These are phyloP conservation scores for Nicotiana sylvestris DNA, from an alignment of 257 asterid species.

Conservation along the genomic window DNA sequence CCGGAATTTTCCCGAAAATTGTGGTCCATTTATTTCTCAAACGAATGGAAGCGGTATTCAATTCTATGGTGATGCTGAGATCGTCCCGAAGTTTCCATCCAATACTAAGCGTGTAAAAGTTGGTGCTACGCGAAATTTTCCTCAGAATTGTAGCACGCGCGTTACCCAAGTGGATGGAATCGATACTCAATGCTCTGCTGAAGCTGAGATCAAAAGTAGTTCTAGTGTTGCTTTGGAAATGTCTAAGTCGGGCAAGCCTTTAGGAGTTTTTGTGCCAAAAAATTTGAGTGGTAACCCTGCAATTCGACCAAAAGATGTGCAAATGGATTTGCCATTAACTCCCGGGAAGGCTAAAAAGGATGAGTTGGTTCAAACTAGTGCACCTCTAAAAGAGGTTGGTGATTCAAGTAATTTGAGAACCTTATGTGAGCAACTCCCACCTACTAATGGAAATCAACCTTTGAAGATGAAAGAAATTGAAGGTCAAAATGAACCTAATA, in stretches of 20 bases:
- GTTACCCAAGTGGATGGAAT: background rate
- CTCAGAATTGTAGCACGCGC: background rate
- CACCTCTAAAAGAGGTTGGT: background rate
- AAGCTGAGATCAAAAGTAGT: background rate
- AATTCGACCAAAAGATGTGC: background rate
- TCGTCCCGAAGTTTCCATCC: background rate
- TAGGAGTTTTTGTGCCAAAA: conserved; percentile 13
- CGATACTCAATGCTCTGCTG: background rate
- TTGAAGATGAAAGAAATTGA: background rate
- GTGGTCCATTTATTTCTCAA: background rate
- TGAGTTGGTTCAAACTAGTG: background rate
- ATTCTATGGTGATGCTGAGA: background rate
- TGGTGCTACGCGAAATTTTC: background rate
- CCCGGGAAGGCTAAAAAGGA: background rate
- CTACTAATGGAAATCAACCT: background rate
- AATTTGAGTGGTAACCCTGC: background rate
- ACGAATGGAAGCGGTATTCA: background rate
- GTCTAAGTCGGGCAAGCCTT: conserved; percentile 18
- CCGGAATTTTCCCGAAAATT: background rate
- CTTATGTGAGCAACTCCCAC: background rate
- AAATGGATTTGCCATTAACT: background rate
- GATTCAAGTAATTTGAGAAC: background rate
- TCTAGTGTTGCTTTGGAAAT: background rate
- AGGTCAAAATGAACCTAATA: background rate
- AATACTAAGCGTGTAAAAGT: conserved; percentile 7